Evolutionary conservation across 805 yeast genomes (phyloP), one percentile per base, ranked within the genome.

Genomic region (Lipomyces mesembrius): DNA sequence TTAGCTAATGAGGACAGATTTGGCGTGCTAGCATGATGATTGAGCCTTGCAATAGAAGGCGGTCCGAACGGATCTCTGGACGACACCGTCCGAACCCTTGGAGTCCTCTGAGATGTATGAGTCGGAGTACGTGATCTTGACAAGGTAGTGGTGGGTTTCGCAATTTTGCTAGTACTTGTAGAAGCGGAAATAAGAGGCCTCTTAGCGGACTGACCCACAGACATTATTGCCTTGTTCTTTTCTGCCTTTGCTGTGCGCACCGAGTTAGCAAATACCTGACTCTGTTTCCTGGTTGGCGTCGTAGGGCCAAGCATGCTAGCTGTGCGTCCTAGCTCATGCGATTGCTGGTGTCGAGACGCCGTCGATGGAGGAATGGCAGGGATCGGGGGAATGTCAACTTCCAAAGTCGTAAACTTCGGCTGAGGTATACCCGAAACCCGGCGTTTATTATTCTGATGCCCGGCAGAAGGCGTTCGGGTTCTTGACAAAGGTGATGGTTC

Each of bases 1-100:
- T 27, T 32, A 20, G 61, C 37, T 35, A 56, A 46, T n/a, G 59
- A 46, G 2, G 29, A 20, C 52, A 67, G 49, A 54, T 67, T 64
- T 5, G 71, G 71, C 17, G 71, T 65, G 32, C 71, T 67, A 9
- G 69, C 71, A 35, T 58, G 65, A 32, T 65, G 68, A 34, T 64
- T 67, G 43, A 67, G 43, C 32, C 57, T 62, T 14, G 60, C n/a
- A 14, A 56, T 57, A 14, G 64, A 20, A 4, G 63, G 58, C 0
- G 68, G 66, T 6, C 59, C 32, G 57, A 67, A 61, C 12, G 66
- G 64, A 34, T 62, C 62, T 54, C 62, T 62, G 29, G 65, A 43
- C 8, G 60, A 37, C 43, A 22, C 22, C 0, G 60, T 53, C 32
- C 46, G 32, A 29, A 32, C 11, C 39, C 25, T 25, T 17, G 57